Evolutionary conservation across 163 green algal species (phyloP).

Genomic region (Coccomyxa subellipsoidea): DNA sequence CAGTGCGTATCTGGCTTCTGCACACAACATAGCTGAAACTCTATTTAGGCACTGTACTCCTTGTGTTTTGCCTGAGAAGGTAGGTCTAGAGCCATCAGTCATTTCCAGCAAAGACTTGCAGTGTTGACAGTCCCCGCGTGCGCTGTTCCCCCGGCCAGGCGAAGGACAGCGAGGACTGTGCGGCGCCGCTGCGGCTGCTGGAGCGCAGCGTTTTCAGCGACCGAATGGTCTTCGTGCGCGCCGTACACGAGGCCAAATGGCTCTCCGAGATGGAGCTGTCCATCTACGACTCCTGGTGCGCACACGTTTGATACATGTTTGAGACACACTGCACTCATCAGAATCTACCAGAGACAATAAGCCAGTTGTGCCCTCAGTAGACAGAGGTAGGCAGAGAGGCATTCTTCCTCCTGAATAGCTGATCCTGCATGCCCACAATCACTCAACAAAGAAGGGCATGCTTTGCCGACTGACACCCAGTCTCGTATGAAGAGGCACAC

Average conservation of each 20-base stretch:
- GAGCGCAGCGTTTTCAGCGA: slow-evolving; percentile 96
- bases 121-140: background rate
- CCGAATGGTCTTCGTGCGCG: slow-evolving; percentile 95
- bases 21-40: no score
- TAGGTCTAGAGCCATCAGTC: no score
- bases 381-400: no score
- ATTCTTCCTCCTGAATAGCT: no score
- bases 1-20: no score
- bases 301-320: background rate
- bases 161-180: background rate
- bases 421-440: background rate
- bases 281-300: slow-evolving; percentile 85
- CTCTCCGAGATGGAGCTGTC: slow-evolving; percentile 86
- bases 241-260: slow-evolving; percentile 75
- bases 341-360: no score
- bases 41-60: no score
- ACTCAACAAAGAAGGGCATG: background rate
- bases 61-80: no score
- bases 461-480: background rate
- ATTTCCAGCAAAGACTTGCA: background rate
- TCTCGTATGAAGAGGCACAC: no score
- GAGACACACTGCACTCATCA: no score
- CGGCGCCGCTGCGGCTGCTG: slow-evolving; percentile 66
- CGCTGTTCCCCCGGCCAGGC: background rate
- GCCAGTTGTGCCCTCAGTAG: background rate